Base-by-base conservation (phyloP, 139 green algal genomes). In the Auxenochlorella pyrenoidosa region DNA sequence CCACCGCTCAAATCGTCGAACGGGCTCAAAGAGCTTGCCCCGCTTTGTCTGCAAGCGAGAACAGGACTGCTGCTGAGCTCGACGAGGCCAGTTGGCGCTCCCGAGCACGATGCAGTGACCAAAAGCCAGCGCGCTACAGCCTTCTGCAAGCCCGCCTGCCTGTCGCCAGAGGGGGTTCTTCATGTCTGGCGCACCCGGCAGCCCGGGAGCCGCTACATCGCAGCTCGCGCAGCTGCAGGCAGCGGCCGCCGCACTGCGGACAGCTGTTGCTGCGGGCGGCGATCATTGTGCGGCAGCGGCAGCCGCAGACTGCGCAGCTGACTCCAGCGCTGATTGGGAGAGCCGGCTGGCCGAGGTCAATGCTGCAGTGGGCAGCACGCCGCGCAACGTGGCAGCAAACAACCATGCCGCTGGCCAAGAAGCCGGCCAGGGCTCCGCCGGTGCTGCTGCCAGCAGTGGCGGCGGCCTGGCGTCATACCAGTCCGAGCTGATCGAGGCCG, bases 341-440 rank as follows among this genome's bases (percentile, higher is more conserved):
- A 83, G 80, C 80, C 80, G 80, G 36, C 63, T 85, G 38, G 60
- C 80, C 34, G 80, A 66, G 19, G 80, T 85, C 63, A 85, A 85
- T 51, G 59, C 80, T 5, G 40, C 59, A 30, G 80, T 85, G 40
- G 80, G 60, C 26, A 43, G 34, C 16, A 5, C 79, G 38, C 30
- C 44, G 44, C 76, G 47, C 3, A 15, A 30, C 30, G 34, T 24
- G 15, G 54, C 54, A 63, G 18, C 68, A 43, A 13, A 43, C 34
- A 19, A 16, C 34, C 5, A n/a, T 38, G n/a, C n/a, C n/a, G 68
- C n/a, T 30, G 13, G 68, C n/a, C 24, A 12, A 38, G 40, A 1
- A 32, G 12, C 10, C 0, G 30, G 1, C 75, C 26, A 5, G 30
- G 40, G 40, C 70, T 38, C 22, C 30, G 43, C 44, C 4, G 43